Evolutionary conservation across 139 green algal species (phyloP), one percentile per base, ranked within the genome.

Genomic region (Limnomonas spitsbergensis): DNA sequence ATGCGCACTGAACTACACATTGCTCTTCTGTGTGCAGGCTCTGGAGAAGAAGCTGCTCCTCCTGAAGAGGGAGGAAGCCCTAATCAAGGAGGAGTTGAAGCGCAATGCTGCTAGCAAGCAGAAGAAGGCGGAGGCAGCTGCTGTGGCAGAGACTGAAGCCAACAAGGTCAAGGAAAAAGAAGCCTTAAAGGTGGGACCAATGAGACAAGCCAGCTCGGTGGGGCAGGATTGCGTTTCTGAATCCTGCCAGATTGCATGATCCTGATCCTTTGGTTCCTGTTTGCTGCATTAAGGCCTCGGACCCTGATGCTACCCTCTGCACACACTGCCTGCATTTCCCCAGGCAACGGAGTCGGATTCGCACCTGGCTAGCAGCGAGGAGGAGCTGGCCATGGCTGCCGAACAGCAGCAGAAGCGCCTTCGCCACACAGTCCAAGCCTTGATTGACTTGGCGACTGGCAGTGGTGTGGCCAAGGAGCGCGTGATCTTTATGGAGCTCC

Each of bases 61-160:
- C 68, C 85, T 97, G 80, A 87, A 92, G 81, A 90, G 92, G 9
- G 90, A 96, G 90, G 91, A 97, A 85, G 88, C 94, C 79, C 80
- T 94, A 20, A 97, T 97, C 69, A 74, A 74, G 67, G 73, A 81
- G 67, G 81, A 82, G 70, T 53, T 75, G 24, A 40, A 32, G 3
- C 31, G 26, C 6, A 32, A 3, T 7, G 74, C 66, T 2, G 56
- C 56, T 6, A 69, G 24, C 56, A 69, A 40, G 67, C 32, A 76
- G 2, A 70, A 73, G 27, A 69, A 69, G n/a, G n/a, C n/a, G 56
- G 56, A 4, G 26, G 7, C 56, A 69, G 56, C 56, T 14, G 56
- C 56, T n/a, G 70, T 27, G 53, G 69, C 38, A 38, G 31, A 69
- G 54, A 27, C 54, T 37, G 54, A 9, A 27, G 14, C 54, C 54